Conservation (phyloP, 2,329 filamentous ascomycete genomes). For the Dactylella cylindrospora region DNA sequence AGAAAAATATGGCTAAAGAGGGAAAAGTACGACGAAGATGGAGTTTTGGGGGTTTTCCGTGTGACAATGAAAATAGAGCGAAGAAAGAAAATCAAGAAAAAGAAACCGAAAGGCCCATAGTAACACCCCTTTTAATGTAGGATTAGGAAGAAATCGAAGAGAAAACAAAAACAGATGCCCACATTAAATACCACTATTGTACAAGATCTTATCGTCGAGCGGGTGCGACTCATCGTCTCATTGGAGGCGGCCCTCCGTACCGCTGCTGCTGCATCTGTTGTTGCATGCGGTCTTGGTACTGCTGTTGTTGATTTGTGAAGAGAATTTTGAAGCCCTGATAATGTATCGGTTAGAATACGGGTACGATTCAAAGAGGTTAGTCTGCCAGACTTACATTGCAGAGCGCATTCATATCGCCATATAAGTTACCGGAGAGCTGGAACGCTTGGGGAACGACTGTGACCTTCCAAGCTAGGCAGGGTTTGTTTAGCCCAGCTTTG, state of each 20-base stretch:
- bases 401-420: slow-evolving; percentile 90
- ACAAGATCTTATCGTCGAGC: slow-evolving; percentile 10
- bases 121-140: too few relatives aligned
- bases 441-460: slow-evolving; percentile 92
- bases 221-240: slow-evolving; percentile 18
- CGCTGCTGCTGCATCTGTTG: slow-evolving; percentile 37
- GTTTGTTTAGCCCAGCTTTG: slow-evolving; percentile 78
- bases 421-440: slow-evolving; percentile 82
- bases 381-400: slow-evolving; percentile 66
- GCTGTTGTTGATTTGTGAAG: slow-evolving; percentile 57
- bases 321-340: slow-evolving; percentile 63
- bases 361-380: background rate
- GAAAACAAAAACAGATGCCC: slow-evolving; percentile 5
- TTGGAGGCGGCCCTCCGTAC: slow-evolving; percentile 32
- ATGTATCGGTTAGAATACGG: slow-evolving; percentile 14
- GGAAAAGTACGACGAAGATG: too few relatives aligned
- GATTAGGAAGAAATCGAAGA: too few relatives aligned
- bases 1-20: too few relatives aligned
- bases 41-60: too few relatives aligned
- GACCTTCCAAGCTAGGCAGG: slow-evolving; percentile 68
- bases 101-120: too few relatives aligned
- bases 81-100: too few relatives aligned
- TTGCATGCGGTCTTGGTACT: slow-evolving; percentile 30
- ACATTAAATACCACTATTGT: slow-evolving; percentile 18
- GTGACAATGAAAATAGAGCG: too few relatives aligned